Evolutionary conservation across 148 eudicot genomes (phyloP).

Genomic region (Rhododendron ovatum): DNA sequence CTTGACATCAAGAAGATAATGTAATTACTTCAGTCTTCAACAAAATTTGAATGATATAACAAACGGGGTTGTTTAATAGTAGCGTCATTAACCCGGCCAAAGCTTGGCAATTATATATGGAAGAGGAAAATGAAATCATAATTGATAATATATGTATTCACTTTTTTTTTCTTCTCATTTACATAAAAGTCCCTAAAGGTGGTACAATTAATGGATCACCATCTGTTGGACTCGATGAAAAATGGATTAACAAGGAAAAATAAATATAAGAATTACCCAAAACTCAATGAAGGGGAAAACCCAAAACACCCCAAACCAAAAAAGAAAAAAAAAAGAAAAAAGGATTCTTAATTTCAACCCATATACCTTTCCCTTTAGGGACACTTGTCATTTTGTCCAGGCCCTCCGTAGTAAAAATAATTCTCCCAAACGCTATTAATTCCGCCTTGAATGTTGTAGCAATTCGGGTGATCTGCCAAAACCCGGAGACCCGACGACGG

Average conservation of each 20-base stretch:
- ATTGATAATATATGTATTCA: conserved; percentile 17
- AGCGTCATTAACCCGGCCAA: background rate
- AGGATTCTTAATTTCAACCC: background rate
- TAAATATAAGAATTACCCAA: conserved; percentile 23
- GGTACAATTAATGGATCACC: conserved; percentile 13
- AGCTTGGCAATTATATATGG: background rate
- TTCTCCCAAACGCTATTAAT: conserved; percentile 79
- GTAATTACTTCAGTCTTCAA: no score
- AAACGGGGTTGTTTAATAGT: no score
- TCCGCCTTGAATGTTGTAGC: conserved; percentile 79
- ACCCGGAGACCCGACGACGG: conserved; percentile 63
- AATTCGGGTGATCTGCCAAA: conserved; percentile 89
- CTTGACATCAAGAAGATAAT: no score
- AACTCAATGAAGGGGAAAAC: conserved; percentile 12
- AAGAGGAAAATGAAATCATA: background rate
- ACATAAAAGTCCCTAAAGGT: conserved; percentile 12
- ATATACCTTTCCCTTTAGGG: conserved; percentile 27
- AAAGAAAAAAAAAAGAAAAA: background rate
- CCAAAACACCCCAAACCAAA: conserved; percentile 11
- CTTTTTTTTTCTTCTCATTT: conserved; percentile 11
- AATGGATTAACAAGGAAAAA: conserved; percentile 6
- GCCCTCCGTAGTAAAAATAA: conserved; percentile 94
- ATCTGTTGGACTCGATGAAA: conserved; percentile 11
- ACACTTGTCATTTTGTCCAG: conserved; percentile 76
- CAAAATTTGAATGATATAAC: no score